Conservation (phyloP, 1,284 basidiomycete genomes). For the Afroboletus lepidellus region DNA sequence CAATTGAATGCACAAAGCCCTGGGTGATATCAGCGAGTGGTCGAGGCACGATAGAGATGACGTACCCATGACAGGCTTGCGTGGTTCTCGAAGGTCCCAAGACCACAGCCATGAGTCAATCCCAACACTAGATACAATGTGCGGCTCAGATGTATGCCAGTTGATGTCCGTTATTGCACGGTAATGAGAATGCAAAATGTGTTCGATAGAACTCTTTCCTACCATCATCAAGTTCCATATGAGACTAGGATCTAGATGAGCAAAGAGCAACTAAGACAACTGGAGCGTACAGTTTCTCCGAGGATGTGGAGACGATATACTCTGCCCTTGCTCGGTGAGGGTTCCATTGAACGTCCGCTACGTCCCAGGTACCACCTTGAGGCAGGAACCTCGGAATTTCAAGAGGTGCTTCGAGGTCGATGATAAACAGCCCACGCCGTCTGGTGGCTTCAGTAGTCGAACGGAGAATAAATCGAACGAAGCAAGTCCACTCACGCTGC, state of each 20-base stretch:
- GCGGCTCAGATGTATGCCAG: conserved; percentile 85
- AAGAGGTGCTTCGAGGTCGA: conserved; percentile 87
- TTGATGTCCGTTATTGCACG: conserved; percentile 96
- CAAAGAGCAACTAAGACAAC: not conserved
- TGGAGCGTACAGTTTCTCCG: conserved; percentile 77
- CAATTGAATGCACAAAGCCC: conserved; percentile 76
- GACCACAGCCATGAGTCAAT: conserved; percentile 84
- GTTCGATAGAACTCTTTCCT: conserved; percentile 75
- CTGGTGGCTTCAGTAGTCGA: conserved; percentile 37
- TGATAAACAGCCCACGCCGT: conserved; percentile 93
- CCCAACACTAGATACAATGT: conserved; percentile 73
- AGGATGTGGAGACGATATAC: conserved; percentile 93
- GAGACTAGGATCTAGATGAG: conserved; percentile 46
- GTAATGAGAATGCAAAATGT: conserved; percentile 82
- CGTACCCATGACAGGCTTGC: conserved; percentile 67
- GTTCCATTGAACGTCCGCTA: conserved; percentile 97
- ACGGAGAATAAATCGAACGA: not conserved
- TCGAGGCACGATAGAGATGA: not conserved
- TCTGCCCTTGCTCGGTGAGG: conserved; percentile 83
- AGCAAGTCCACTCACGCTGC: conserved; percentile 57
- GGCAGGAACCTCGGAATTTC: conserved; percentile 91
- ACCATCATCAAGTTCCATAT: conserved; percentile 88
- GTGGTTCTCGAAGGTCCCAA: conserved; percentile 77
- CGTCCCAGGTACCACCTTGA: conserved; percentile 95
- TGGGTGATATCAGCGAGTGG: conserved; percentile 27